Base-by-base conservation (phyloP, 2,329 filamentous ascomycete genomes). In the Didymella sp. region DNA sequence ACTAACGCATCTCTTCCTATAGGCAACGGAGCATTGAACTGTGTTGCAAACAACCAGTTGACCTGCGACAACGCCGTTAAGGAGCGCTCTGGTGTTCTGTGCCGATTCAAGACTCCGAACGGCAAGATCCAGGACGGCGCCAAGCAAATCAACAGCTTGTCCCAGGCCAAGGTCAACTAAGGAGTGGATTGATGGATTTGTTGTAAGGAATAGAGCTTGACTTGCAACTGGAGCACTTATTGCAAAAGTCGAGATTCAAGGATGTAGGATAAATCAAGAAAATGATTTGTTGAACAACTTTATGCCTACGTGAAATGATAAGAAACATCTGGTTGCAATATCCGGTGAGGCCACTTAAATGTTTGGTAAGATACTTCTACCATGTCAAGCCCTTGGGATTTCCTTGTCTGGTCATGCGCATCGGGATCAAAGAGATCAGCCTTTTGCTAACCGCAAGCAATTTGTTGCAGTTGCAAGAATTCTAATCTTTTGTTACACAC, bases 1-100 rank as follows among this genome's bases (percentile, higher is more conserved):
- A 19, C 33, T 37, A 12, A 37, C n/a, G 4, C 2, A 17, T 19
- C n/a, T n/a, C 5, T 19, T n/a, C 7, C n/a, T 4, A 9, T 2
- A 37, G 33, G 33, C n/a, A 37, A 52, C 40, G 62, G 60, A 15
- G 62, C 62, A 15, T 42, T 65, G 37, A 63, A 61, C 60, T 65
- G 62, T 46, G 60, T 65, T 33, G 58, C 58, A 5, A 60, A 63
- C 60, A 51, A 59, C 56, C 56, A 63, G 21, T 48, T 65, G 22
- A 49, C 43, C 8, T 65, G 60, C 51, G 60, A 63, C 47, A 60
- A 60, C 56, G 56, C 44, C 44, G 52, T 61, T 21, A 31, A 38
- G 28, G 62, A 65, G 48, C 61, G 61, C 17, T 60, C 59, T 21
- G 59, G 59, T 13, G 51, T 56, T 27, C 31, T 64, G 47, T 64